Percentiles rank a stretch among this genome's conserved stretches.
Evolutionary conservation across 257 asterid species (phyloP).

Genomic region (Scutellaria baicalensis): DNA sequence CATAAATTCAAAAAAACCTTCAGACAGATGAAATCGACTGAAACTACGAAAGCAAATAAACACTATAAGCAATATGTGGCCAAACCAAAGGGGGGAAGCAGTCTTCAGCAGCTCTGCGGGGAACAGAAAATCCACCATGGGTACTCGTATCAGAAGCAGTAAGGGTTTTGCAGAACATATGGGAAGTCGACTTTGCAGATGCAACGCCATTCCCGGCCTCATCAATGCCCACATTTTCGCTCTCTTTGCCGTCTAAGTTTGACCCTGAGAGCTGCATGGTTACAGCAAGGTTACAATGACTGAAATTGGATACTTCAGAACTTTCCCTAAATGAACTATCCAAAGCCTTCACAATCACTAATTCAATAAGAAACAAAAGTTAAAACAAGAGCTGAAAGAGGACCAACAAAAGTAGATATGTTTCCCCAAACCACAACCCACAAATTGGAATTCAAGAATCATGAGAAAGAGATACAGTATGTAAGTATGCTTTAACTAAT

Average conservation of each 20-base stretch:
- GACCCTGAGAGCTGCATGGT: slow-evolving; percentile 37
- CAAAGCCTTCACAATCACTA: background rate
- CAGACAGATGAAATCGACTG: background rate
- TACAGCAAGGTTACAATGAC: slow-evolving; percentile 5
- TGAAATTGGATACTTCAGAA: background rate
- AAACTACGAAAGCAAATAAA: background rate
- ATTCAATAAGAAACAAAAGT: background rate
- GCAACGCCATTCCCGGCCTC: slow-evolving; percentile 50
- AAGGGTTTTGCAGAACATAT: slow-evolving; percentile 97
- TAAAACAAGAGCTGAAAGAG: background rate
- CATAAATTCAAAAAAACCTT: slow-evolving; percentile 6
- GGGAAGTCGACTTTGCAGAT: slow-evolving; percentile 68
- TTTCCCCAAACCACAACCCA: background rate
- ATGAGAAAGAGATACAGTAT: background rate
- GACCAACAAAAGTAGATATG: background rate
- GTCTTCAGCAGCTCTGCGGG: slow-evolving; percentile 99
- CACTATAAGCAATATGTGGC: background rate
- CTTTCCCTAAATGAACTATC: background rate
- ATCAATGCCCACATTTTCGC: slow-evolving; percentile 34
- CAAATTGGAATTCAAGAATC: background rate
- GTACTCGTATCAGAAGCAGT: slow-evolving; percentile 98
- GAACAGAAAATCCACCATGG: slow-evolving; percentile 98
- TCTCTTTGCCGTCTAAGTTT: slow-evolving; percentile 54
- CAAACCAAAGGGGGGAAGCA: slow-evolving; percentile 97
- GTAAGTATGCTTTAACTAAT: background rate